Evolutionary conservation across 2,329 filamentous ascomycete species (phyloP), one percentile per base, ranked within the genome.

Genomic region (Akanthomyces uredinophilus): DNA sequence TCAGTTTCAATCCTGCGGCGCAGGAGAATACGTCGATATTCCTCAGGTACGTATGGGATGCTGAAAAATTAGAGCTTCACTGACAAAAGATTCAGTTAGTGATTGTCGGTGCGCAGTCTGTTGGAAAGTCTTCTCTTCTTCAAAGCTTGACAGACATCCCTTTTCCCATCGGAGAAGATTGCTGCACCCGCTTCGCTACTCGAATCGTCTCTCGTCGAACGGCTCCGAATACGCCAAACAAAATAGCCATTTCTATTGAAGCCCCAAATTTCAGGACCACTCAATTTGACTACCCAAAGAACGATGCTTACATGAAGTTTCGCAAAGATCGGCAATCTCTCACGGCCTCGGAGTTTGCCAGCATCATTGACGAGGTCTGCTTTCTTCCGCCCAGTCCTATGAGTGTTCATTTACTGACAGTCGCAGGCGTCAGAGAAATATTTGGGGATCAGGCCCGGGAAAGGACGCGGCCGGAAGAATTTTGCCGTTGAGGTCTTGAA

Each of bases 181-280:
- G 70, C 20, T 77, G 75, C 55, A 77, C 74, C 49, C 70, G 74
- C 18, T 77, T 75, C 46, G 72, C 75, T 0, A 76, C 73, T 0
- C 70, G 73, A 1, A 75, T 77, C 8, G 67, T 72, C n/a, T 75
- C 77, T 6, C 69, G 71, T 0, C 70, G 71, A 6, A 74, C 74
- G 0, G 63, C 67, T 0, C 70, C 70, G 0, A 69, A 66, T 1
- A 72, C 66, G 2, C 27, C 61, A 14, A 72, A 72, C 29, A 64
- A 64, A 5, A 70, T 73, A 41, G 67, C 68, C 10, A 72, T 76
- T 11, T 71, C 69, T 0, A 74, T 77, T 29, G 66, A 70, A 1
- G 61, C 64, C 1, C 68, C 73, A 0, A 68, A 70, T 39, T 64
- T 72, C 4, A 54, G 60, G 6, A 63, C 70, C 0, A 27, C 64